Conservation (phyloP, 2,329 filamentous ascomycete genomes). For the Trichoderma hamatum region DNA sequence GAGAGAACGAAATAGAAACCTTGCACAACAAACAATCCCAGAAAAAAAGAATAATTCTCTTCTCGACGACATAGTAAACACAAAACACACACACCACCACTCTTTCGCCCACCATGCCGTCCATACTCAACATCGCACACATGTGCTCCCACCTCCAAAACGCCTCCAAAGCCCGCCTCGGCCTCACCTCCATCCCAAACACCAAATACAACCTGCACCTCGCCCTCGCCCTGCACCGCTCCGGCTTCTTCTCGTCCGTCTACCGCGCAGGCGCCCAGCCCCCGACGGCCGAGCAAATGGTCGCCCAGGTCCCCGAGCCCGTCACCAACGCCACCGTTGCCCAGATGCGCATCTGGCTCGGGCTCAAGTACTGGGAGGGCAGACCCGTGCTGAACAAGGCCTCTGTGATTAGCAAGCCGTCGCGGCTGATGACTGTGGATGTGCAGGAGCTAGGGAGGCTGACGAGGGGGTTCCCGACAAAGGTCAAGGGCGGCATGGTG, state of each 20-base stretch:
- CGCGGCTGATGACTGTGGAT: constrained; percentile 68
- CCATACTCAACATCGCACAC: constrained; percentile 72
- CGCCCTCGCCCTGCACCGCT: constrained; percentile 75
- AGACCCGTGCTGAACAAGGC: constrained; percentile 74
- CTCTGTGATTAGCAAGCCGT: constrained; percentile 71
- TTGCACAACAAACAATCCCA: no score
- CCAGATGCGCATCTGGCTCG: constrained; percentile 78
- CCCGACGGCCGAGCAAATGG: constrained; percentile 51
- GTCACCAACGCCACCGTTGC: constrained; percentile 74
- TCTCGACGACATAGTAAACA: background rate
- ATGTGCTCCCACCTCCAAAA: constrained; percentile 93
- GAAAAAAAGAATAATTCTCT: no score
- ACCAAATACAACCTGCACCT: constrained; percentile 79
- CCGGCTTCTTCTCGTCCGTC: constrained; percentile 80
- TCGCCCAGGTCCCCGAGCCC: constrained; percentile 53
- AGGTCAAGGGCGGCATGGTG: constrained; percentile 64
- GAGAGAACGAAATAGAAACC: no score
- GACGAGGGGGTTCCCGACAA: constrained; percentile 66
- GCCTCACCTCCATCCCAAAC: constrained; percentile 79
- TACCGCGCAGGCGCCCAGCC: constrained; percentile 67
- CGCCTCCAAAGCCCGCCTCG: constrained; percentile 79
- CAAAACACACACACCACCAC: background rate
- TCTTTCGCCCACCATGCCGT: constrained; percentile 44
- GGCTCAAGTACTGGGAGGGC: constrained; percentile 86
- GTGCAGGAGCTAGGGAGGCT: constrained; percentile 65